Base-by-base conservation (phyloP, 2,329 filamentous ascomycete genomes). In the Acrocalymma vagum region DNA sequence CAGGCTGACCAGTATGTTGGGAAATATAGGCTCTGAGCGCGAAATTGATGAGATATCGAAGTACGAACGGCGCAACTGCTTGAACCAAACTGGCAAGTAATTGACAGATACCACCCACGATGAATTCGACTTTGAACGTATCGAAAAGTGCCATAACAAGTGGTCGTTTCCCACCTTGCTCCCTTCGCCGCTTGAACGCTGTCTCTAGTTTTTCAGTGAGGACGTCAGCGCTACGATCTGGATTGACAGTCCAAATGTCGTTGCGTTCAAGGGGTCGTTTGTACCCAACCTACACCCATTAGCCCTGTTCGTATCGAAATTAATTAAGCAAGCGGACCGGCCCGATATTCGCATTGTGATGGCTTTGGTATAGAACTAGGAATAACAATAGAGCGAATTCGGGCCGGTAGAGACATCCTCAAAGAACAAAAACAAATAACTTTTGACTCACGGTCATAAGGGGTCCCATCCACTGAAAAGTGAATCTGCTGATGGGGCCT, bases 161-260 rank as follows among this genome's bases (percentile, higher is more conserved):
- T 1, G 91, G 88, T 48, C 88, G 79, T 62, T 87, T 86, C 38
- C 86, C 82, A 38, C 88, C 88, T 17, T 80, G 77, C 29, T 81
- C 78, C 5, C 83, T 76, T n/a, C 89, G 81, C 51, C 77, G 80
- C 46, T 86, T 76, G 65, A 96, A 92, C 0, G 87, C 82, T 5
- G 74, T 77, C 45, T 85, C 79, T 29, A 95, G 73, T 53, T 79
- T 86, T 6, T 72, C 69, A 6, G 88, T 84, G 68, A 96, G 75
- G 9, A 83, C 74, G 48, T 89, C 84, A 29, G 90, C 84, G 11
- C 83, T 81, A 45, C 94, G 81, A 45, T 88, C 75, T 0, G 92
- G 92, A 51, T 96, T 96, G 55, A 97, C 88, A 1, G 78, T 74
- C 87, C 91, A 97, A 42, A 99, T 84, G 66, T 99, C 94, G 53